A percentile compares a stretch with the other conserved stretches of the same genome.
Conservation (phyloP, 441 rosid genomes). For the Lagerstroemia fauriei region DNA sequence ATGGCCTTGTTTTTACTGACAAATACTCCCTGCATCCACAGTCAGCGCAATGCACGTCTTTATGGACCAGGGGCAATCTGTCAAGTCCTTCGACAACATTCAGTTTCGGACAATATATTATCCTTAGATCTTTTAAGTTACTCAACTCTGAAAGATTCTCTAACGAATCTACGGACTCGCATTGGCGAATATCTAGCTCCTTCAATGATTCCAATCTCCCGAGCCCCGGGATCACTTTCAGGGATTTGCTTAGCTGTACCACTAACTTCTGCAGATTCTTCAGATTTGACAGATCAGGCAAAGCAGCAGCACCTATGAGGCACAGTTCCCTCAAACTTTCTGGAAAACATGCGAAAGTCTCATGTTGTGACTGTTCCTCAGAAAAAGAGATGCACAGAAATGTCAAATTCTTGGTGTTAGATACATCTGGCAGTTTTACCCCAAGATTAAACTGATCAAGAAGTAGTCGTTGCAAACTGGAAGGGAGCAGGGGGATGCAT, state of each 20-base stretch:
- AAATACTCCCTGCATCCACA: background rate
- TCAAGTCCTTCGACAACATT: background rate
- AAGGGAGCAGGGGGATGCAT: background rate
- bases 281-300: background rate
- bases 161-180: background rate
- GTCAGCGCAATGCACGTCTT: background rate
- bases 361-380: background rate
- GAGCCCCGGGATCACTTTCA: background rate
- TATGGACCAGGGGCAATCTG: background rate
- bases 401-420: background rate
- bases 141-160: slow-evolving; percentile 3
- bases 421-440: background rate
- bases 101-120: background rate
- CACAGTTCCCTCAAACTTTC: background rate
- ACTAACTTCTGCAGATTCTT: background rate
- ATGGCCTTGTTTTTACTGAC: background rate
- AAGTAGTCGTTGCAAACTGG: background rate
- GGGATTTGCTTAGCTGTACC: background rate
- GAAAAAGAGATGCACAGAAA: background rate
- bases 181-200: background rate
- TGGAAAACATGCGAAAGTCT: background rate
- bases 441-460: background rate
- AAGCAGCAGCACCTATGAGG: no score
- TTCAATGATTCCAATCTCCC: background rate
- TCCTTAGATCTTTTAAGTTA: background rate